Conservation (phyloP, 75 land plant genomes). For the Ceratopteris richardii region DNA sequence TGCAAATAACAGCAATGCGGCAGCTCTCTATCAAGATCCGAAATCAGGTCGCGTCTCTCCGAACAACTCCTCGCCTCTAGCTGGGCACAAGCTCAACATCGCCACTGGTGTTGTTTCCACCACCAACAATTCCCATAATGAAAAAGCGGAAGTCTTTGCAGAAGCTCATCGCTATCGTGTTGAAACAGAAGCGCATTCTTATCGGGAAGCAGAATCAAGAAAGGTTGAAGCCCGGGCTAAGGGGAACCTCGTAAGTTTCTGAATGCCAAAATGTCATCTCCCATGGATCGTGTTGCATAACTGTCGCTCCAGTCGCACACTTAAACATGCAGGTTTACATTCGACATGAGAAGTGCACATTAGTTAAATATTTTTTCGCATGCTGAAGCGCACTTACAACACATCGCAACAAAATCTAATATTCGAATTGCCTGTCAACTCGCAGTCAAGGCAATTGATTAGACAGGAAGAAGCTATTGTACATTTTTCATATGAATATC, state of each 20-base stretch:
- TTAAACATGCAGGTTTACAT: no score
- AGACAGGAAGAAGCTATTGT: no score
- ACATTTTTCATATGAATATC: no score
- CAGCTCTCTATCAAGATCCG: background rate
- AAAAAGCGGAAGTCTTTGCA: conserved; percentile 29
- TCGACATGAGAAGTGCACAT: no score
- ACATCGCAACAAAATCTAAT: no score
- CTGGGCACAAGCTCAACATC: background rate
- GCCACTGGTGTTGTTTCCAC: background rate
- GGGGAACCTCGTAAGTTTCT: conserved; percentile 15
- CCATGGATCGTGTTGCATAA: no score
- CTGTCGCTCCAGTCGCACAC: no score
- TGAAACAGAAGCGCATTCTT: conserved; percentile 34
- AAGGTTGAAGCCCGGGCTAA: conserved; percentile 37
- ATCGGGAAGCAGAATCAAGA: conserved; percentile 24
- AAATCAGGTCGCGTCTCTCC: conserved; percentile 1
- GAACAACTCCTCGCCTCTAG: background rate
- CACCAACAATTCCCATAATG: conserved; percentile 6
- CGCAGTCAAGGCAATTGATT: no score
- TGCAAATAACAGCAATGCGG: background rate
- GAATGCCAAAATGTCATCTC: no score
- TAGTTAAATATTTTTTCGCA: no score
- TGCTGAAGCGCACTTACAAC: no score
- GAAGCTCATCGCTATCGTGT: conserved; percentile 28
- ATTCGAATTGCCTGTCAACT: no score